Percentiles rank a stretch among this genome's conserved stretches.
Conservation (phyloP, 257 asterid species). For the Paraleonurus japonicus region DNA sequence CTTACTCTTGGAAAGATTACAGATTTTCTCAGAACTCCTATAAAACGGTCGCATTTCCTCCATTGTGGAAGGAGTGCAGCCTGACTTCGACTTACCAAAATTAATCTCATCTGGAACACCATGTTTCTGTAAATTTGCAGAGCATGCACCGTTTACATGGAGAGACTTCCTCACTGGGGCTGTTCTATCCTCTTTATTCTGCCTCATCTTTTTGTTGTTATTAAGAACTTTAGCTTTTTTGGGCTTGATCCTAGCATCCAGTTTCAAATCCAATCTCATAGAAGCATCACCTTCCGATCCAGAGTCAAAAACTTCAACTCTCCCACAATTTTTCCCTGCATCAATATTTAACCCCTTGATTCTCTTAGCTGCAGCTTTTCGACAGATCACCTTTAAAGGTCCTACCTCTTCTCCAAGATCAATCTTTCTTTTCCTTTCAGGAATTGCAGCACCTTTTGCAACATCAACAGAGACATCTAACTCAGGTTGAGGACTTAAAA, state of each 20-base stretch:
- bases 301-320: slow-evolving; percentile 34
- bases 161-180: slow-evolving; percentile 21
- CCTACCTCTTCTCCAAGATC: slow-evolving; percentile 37
- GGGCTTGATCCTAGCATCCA: slow-evolving; percentile 31
- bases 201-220: slow-evolving; percentile 30
- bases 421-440: slow-evolving; percentile 48
- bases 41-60: slow-evolving; percentile 27
- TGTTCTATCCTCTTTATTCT: slow-evolving; percentile 24
- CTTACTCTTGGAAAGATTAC: slow-evolving; percentile 30
- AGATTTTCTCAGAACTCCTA: slow-evolving; percentile 24
- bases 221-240: slow-evolving; percentile 33
- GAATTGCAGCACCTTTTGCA: slow-evolving; percentile 33
- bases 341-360: slow-evolving; percentile 31
- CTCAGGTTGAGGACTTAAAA: slow-evolving; percentile 28
- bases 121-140: slow-evolving; percentile 26
- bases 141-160: slow-evolving; percentile 8
- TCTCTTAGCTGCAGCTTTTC: slow-evolving; percentile 27
- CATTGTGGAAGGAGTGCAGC: slow-evolving; percentile 8
- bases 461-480: slow-evolving; percentile 14
- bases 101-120: slow-evolving; percentile 17
- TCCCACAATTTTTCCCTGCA: slow-evolving; percentile 27
- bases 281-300: slow-evolving; percentile 38
- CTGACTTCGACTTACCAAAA: slow-evolving; percentile 24
- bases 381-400: slow-evolving; percentile 19
- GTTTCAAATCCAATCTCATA: slow-evolving; percentile 15